Evolutionary conservation across 1,139 yeast genomes (phyloP).

Genomic region (Taphrina sp.): DNA sequence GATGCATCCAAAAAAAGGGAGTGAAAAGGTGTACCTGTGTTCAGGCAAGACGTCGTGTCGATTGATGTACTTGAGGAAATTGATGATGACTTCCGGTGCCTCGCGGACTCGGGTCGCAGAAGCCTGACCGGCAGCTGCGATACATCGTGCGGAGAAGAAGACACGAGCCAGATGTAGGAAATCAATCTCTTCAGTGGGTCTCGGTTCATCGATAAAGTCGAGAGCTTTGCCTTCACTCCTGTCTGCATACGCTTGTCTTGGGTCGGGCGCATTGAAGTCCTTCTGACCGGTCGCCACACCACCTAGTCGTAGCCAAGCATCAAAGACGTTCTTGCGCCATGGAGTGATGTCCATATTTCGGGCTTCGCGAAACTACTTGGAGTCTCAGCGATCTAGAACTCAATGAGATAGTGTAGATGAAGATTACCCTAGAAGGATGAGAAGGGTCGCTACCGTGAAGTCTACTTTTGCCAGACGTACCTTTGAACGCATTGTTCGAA

Average conservation of each 20-base stretch:
- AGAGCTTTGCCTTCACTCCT: too few relatives aligned
- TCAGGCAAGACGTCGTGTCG: slow-evolving; percentile 24
- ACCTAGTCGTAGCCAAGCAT: slow-evolving; percentile 13
- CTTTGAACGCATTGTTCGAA: slow-evolving; percentile 19
- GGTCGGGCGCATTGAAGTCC: neutral
- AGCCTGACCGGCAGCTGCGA: slow-evolving; percentile 18
- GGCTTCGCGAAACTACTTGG: slow-evolving; percentile 4
- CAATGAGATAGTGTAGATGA: neutral
- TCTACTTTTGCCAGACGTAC: neutral
- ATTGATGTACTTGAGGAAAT: slow-evolving; percentile 16
- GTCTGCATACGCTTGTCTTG: too few relatives aligned
- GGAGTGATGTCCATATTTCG: slow-evolving; percentile 6
- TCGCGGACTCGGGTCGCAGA: slow-evolving; percentile 7
- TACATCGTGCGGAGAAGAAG: slow-evolving; percentile 12
- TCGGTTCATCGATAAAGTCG: slow-evolving; percentile 2
- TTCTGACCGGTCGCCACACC: slow-evolving; percentile 10
- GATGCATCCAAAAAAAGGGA: neutral
- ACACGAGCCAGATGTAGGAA: slow-evolving; percentile 20
- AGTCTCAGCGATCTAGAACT: too few relatives aligned
- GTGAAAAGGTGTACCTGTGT: neutral
- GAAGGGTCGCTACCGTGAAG: neutral
- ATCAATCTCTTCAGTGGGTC: slow-evolving; percentile 3
- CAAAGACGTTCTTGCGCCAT: slow-evolving; percentile 27
- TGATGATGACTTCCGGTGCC: slow-evolving; percentile 26
- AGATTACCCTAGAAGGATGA: neutral